Evolutionary conservation across 176 grass and related monocot genomes (phyloP).

Genomic region (Aegilops umbellulata): DNA sequence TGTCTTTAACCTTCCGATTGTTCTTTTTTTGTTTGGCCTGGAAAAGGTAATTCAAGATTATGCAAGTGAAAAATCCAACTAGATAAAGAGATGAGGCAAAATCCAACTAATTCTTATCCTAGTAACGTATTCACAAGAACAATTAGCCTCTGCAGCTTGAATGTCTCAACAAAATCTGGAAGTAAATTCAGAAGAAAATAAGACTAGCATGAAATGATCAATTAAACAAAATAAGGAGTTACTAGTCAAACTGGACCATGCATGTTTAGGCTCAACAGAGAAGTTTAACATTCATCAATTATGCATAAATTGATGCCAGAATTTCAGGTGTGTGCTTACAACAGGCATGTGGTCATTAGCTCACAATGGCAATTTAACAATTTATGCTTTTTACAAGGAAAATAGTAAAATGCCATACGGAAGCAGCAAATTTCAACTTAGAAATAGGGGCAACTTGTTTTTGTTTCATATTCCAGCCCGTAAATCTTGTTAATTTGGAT

Average conservation of each 20-base stretch:
- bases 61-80: background rate
- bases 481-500: conserved; percentile 19
- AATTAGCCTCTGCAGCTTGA: background rate
- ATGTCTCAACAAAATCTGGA: conserved; percentile 9
- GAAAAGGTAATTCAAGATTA: conserved; percentile 19
- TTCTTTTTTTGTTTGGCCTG: conserved; percentile 82
- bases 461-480: background rate
- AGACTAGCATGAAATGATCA: background rate
- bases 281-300: background rate
- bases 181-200: conserved; percentile 5
- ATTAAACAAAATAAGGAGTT: background rate
- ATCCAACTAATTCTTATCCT: background rate
- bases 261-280: background rate
- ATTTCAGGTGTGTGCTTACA: conserved; percentile 2
- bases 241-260: background rate
- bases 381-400: background rate
- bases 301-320: background rate
- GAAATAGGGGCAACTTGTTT: background rate
- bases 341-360: background rate
- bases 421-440: background rate
- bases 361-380: background rate
- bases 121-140: background rate
- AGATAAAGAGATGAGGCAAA: background rate
- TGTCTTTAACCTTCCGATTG: conserved; percentile 74
- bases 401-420: background rate